Evolutionary conservation across 108 stramenopile genomes (phyloP).

Genomic region (Schizochytrium sp.): DNA sequence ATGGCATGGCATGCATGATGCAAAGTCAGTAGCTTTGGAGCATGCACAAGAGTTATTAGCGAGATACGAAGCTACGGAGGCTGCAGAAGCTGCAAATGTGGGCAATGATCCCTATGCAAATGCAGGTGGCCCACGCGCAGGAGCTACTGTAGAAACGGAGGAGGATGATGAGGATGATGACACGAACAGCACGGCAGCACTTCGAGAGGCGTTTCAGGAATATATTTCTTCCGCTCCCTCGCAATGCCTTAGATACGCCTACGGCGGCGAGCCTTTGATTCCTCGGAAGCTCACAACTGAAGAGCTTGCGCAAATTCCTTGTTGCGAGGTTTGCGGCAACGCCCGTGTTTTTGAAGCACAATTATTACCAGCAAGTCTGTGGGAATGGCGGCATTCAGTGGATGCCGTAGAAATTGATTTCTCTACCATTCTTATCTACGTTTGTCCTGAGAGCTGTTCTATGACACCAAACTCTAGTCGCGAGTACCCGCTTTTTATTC

Average conservation of each 20-base stretch:
- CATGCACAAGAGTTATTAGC: background rate
- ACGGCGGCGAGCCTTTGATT: background rate
- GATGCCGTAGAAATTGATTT: background rate
- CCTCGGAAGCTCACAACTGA: background rate
- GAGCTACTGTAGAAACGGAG: background rate
- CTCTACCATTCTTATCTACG: background rate
- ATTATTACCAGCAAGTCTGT: constrained; percentile 17
- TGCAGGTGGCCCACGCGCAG: background rate
- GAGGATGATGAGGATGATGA: background rate
- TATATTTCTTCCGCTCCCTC: background rate
- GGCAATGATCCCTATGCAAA: background rate
- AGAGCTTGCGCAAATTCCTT: background rate
- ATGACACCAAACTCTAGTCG: background rate
- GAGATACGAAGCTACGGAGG: background rate
- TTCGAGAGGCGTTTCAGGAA: background rate
- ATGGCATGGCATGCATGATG: background rate
- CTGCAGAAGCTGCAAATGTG: background rate
- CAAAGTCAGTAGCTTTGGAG: background rate
- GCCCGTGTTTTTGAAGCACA: background rate
- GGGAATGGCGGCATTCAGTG: constrained; percentile 30
- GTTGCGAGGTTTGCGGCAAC: background rate
- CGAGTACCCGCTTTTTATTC: too few relatives aligned
- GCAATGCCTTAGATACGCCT: background rate
- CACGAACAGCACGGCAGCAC: background rate
- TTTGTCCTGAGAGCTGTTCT: background rate